Base-by-base conservation (phyloP, 352 stramenopile species). In the Phytophthora uliginosa region DNA sequence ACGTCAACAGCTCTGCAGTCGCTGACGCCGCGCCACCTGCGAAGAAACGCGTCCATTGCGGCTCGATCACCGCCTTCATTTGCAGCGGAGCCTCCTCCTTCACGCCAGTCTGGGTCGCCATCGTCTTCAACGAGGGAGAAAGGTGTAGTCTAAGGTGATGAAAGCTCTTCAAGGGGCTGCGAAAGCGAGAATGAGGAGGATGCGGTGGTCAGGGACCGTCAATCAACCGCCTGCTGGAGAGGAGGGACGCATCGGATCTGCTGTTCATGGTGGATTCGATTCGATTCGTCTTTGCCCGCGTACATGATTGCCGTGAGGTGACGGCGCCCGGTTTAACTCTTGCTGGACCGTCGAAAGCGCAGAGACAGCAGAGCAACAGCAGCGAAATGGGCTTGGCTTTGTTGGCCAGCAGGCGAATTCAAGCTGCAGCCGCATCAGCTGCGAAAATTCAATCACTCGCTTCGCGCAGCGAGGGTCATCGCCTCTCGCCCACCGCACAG, bases 1-100 rank as follows among this genome's bases (percentile, higher is more conserved):
- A 69, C 60, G 90, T 97, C 36, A 91, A 76, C 57, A 95, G 71
- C 71, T 97, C 90, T 7, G 90, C 90, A 6, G 86, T 91, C 28
- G 75, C 87, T 0, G 88, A 91, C 20, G 87, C 88, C 17, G 88
- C 63, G 2, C 86, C 89, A 48, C 89, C 87, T 3, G 88, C 85
- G 20, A 93, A 24, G 64, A 96, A 95, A 33, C 89, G 88, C 62
- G 84, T 83, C 77, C 73, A 85, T 66, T 93, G 85, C 55, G 86
- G 63, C 42, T 94, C 85, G 18, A 91, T 76, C 52, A 56, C 59
- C n/a, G 75, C 50, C 56, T 82, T 76, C 50, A 90, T 54, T 55
- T 86, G 67, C n/a, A 86, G 66, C 47, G 66, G 61, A 31, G 68
- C 33, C 33, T 84, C 66, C 10, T 89, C 75, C 42, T 79, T 69